phyloP scores from a whole-genome alignment of 2,329 filamentous ascomycete species.

The Penicillium freii region DNA sequence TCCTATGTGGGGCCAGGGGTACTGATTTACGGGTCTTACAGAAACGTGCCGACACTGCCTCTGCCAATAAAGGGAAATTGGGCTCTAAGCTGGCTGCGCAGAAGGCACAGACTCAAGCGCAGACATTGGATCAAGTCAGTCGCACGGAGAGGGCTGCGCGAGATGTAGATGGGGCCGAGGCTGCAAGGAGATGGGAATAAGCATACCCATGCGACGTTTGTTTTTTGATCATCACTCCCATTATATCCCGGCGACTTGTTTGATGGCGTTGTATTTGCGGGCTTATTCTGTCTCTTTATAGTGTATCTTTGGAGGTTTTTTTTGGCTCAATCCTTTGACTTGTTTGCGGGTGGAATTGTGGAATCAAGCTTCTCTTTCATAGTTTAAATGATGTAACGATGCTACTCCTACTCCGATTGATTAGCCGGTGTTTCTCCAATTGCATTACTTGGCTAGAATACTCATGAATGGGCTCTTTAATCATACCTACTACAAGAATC shows the following conservation, averaged over 20 bases:
- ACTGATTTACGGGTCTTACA: conserved; percentile 33
- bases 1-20: not conserved
- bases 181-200: conserved; percentile 60
- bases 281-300: not conserved
- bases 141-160: conserved; percentile 63
- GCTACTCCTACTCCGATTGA: not conserved
- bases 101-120: conserved; percentile 68
- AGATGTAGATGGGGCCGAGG: conserved; percentile 63
- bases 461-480: not conserved
- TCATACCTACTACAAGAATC: not conserved
- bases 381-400: not conserved
- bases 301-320: no score
- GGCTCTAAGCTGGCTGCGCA: conserved; percentile 69
- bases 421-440: not conserved
- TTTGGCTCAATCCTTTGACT: not conserved
- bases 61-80: conserved; percentile 62
- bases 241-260: not conserved
- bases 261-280: not conserved
- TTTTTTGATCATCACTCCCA: not conserved
- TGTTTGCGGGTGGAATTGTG: not conserved
- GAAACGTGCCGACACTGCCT: conserved; percentile 61
- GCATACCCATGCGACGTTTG: not conserved
- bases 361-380: not conserved
- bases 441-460: not conserved
- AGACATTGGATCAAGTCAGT: conserved; percentile 67